Evolutionary conservation across 73 alveolate genomes (phyloP).

Genomic region (Stentor roeselii): DNA sequence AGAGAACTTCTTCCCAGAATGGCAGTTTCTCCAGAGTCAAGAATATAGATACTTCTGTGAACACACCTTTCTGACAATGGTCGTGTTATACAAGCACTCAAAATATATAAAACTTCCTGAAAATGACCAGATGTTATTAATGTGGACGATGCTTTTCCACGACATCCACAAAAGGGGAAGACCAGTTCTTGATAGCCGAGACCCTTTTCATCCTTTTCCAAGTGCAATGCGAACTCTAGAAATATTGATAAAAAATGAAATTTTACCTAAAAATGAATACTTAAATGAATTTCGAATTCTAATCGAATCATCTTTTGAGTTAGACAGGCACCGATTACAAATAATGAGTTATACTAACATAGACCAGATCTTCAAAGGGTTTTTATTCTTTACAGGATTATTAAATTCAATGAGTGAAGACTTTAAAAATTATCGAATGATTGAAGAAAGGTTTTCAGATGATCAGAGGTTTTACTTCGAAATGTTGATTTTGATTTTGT

Average conservation of each 20-base stretch:
- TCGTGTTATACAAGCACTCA: not conserved
- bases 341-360: no score
- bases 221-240: not conserved
- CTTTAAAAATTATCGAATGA: not conserved
- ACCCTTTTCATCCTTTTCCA: constrained; percentile 25
- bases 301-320: not conserved
- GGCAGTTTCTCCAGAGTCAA: not conserved
- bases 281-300: not conserved
- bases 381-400: not conserved
- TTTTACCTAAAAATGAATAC: not conserved
- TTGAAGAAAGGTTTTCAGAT: not conserved
- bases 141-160: constrained; percentile 3
- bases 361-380: not conserved
- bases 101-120: not conserved
- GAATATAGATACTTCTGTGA: not conserved
- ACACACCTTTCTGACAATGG: not conserved
- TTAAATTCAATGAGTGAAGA: not conserved
- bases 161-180: constrained; percentile 4
- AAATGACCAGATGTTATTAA: not conserved
- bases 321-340: no score
- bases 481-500: not conserved
- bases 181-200: not conserved
- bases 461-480: not conserved
- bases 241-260: not conserved
- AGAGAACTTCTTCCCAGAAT: constrained; percentile 2